A percentile compares a stretch with the other conserved stretches of the same genome.
Evolutionary conservation across 345 rosid species (phyloP).

Genomic region (Citrus mangshanensis): DNA sequence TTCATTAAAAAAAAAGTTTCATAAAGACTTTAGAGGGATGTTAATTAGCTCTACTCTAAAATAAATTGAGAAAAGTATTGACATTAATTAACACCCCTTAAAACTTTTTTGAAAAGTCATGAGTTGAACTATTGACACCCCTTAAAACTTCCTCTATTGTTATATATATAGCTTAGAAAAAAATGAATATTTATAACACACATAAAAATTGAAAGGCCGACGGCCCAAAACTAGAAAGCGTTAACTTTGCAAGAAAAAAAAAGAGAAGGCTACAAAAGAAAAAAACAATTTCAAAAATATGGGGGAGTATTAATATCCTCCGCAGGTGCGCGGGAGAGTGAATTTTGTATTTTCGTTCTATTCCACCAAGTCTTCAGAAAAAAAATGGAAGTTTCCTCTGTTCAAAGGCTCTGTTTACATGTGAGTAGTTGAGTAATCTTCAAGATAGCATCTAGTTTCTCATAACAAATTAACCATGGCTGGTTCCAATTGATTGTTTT

Average conservation of each 20-base stretch:
- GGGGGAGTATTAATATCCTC: background rate
- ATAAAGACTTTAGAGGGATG: too few species aligned
- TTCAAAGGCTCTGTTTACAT: slow-evolving; percentile 27
- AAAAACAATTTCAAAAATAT: background rate
- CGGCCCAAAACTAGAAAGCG: background rate
- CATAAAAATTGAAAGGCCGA: too few species aligned
- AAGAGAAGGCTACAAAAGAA: too few species aligned
- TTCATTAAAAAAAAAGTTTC: too few species aligned
- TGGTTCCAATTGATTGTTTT: background rate
- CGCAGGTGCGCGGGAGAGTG: slow-evolving; percentile 1
- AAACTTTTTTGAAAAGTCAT: too few species aligned
- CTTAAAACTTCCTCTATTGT: too few species aligned
- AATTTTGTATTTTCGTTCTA: background rate
- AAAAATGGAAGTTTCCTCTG: slow-evolving; percentile 26
- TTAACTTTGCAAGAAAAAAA: background rate
- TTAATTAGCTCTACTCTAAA: too few species aligned
- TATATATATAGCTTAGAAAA: too few species aligned
- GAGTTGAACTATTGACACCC: too few species aligned
- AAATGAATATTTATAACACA: too few species aligned
- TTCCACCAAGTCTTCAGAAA: background rate
- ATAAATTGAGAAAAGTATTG: too few species aligned
- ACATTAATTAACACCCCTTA: too few species aligned
- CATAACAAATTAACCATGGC: background rate
- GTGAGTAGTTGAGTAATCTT: slow-evolving; percentile 19
- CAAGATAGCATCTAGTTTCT: background rate